These are phyloP conservation scores for Pichia inconspicua DNA, from an alignment of 1,139 yeast genomes.

Conservation along the genomic window DNA sequence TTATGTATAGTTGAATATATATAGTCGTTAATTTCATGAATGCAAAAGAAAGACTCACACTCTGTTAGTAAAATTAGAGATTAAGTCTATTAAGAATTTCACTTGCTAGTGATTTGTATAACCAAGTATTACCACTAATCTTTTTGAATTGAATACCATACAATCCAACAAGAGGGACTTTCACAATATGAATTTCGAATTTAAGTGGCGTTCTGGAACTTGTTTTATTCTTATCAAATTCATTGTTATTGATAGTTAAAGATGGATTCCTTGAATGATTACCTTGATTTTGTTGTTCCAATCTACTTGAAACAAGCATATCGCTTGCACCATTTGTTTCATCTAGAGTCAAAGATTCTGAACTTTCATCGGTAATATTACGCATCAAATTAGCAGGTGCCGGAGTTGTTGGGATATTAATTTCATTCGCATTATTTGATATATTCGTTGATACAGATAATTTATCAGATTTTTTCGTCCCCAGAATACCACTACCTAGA, in stretches of 20 bases:
- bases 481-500: constrained; percentile 45
- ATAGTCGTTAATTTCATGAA: constrained; percentile 1
- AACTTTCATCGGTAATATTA: constrained; percentile 30
- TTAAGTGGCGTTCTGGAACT: constrained; percentile 50
- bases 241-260: not conserved
- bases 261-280: not conserved
- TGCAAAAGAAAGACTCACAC: not conserved
- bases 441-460: constrained; percentile 31
- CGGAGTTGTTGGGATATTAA: constrained; percentile 39
- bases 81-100: constrained; percentile 74
- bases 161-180: constrained; percentile 82
- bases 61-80: constrained; percentile 31
- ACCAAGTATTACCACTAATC: constrained; percentile 91
- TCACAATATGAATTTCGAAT: constrained; percentile 88
- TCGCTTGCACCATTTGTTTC: constrained; percentile 43
- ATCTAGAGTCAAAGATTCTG: constrained; percentile 54
- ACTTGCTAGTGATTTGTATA: constrained; percentile 87
- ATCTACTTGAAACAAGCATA: constrained; percentile 53
- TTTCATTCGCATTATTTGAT: constrained; percentile 29
- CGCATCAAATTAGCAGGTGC: constrained; percentile 29
- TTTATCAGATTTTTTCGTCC: constrained; percentile 39
- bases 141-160: constrained; percentile 95
- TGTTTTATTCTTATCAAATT: constrained; percentile 1
- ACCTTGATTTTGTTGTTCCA: constrained; percentile 38
- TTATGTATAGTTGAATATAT: not conserved